Evolutionary conservation across 2,329 filamentous ascomycete species (phyloP).

Genomic region (Colletotrichum spaethianum): DNA sequence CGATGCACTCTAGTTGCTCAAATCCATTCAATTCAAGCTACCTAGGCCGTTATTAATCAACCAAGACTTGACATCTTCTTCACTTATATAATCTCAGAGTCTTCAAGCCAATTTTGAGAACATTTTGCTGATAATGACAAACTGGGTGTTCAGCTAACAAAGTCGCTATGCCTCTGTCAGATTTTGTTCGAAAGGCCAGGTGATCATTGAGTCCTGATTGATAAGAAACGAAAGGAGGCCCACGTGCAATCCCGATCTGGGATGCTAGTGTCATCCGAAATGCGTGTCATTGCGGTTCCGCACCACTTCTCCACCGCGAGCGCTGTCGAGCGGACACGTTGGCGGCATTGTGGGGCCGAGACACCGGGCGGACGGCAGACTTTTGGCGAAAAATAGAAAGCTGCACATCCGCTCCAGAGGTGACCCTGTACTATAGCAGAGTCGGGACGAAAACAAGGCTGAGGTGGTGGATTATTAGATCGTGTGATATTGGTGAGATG

Average conservation of each 20-base stretch:
- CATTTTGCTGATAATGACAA: no score
- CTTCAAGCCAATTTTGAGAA: neutral
- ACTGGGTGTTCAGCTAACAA: neutral
- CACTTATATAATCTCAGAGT: neutral
- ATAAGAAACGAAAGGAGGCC: neutral
- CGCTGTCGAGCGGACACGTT: conserved; percentile 12
- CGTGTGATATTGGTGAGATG: neutral
- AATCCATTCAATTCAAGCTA: neutral
- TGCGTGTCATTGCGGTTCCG: neutral
- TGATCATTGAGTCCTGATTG: neutral
- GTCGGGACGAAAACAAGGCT: neutral
- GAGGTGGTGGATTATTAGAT: neutral
- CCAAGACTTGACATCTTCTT: no score
- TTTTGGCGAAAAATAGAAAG: neutral
- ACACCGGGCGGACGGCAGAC: conserved; percentile 4
- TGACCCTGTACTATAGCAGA: neutral
- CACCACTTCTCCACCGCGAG: neutral
- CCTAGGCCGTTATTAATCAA: neutral
- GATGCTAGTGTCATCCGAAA: no score
- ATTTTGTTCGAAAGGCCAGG: neutral
- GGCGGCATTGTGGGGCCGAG: conserved; percentile 2
- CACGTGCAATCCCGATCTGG: no score
- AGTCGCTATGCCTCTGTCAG: no score
- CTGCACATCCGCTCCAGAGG: neutral
- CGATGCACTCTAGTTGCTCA: neutral